Evolutionary conservation across 495 filamentous ascomycete genomes (phyloP), one percentile per base, ranked within the genome.

Genomic region (Penicillium herquei): DNA sequence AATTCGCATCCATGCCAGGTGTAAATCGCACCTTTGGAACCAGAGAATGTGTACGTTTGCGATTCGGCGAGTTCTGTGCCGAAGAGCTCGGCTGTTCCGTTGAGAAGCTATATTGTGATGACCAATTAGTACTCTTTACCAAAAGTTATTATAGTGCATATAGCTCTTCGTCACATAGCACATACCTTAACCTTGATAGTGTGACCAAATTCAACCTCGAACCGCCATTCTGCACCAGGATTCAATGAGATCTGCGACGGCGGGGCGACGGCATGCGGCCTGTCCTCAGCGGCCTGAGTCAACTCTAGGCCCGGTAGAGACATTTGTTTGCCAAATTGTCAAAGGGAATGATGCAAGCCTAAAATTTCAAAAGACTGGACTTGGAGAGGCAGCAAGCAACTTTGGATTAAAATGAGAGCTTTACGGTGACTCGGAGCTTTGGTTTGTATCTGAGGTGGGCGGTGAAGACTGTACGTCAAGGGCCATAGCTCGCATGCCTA

Each of bases 61-160:
- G 86, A 88, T 11, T 83, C 80, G 11, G 91, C 91, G 52, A 99
- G 88, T 72, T 98, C 92, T 46, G 92, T 94, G 67, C 95, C 95
- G 74, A 98, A 96, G 64, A 95, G 83, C 77, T 99, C 94, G 39
- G 95, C 95, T 11, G 85, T 91, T 59, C 94, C 94, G 37, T 79
- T 81, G 39, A 89, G 70, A 17, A 99, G 80, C 81, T 88, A 61
- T 30, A n/a, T 6, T n/a, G 43, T 26, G 43, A 13, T n/a, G 3
- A 12, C 12, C 12, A 1, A 26, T 46, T 11, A 37, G 32, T 33
- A 31, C 5, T 14, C 3, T 45, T 21, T 42, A 33, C 40, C 16
- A n/a, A 7, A 50, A 7, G n/a, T 14, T 3, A 12, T 2, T 49
- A 26, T 31, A 1, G 12, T 30, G 9, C 17, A 4, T 34, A 39